Percentiles rank a stretch among this genome's conserved stretches.
These are phyloP conservation scores for Acanthamoeba rhysodes DNA, from an alignment of 208 protist genomes.

Conservation along the genomic window DNA sequence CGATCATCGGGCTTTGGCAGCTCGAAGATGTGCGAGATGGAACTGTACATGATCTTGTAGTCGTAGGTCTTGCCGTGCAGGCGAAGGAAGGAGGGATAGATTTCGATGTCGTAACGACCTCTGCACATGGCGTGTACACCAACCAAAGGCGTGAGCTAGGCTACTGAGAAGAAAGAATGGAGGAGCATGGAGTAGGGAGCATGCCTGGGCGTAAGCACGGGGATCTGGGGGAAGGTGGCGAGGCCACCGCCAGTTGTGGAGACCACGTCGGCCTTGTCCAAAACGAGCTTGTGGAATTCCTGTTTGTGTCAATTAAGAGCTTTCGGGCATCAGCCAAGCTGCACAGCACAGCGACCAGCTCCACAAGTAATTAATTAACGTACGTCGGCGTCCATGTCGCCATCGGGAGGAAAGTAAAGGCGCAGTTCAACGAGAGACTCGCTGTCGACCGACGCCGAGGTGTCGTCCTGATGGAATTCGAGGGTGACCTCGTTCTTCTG, in stretches of 20 bases:
- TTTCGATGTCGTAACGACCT: slow-evolving; percentile 87
- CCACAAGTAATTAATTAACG: background rate
- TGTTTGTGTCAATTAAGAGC: slow-evolving; percentile 9
- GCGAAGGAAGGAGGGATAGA: slow-evolving; percentile 83
- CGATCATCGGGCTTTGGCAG: slow-evolving; percentile 78
- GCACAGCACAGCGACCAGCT: background rate
- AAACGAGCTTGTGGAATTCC: slow-evolving; percentile 78
- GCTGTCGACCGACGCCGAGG: slow-evolving; percentile 70
- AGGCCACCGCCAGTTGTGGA: slow-evolving; percentile 80
- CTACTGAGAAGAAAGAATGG: background rate
- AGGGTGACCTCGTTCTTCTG: slow-evolving; percentile 81
- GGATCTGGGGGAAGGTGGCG: slow-evolving; percentile 77
- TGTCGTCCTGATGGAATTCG: slow-evolving; percentile 84
- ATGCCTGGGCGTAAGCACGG: slow-evolving; percentile 69
- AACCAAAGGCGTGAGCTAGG: background rate
- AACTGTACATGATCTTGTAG: slow-evolving; percentile 85
- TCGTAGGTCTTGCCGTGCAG: slow-evolving; percentile 88
- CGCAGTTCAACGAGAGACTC: slow-evolving; percentile 81
- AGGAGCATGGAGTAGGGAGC: background rate
- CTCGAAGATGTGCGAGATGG: slow-evolving; percentile 83
- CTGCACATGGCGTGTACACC: slow-evolving; percentile 65
- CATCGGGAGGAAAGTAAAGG: slow-evolving; percentile 77
- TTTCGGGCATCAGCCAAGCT: background rate
- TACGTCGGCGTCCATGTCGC: slow-evolving; percentile 59
- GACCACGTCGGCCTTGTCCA: slow-evolving; percentile 77